These are phyloP conservation scores for Skeletonema marinoi DNA, from an alignment of 108 stramenopile genomes.

Conservation along the genomic window DNA sequence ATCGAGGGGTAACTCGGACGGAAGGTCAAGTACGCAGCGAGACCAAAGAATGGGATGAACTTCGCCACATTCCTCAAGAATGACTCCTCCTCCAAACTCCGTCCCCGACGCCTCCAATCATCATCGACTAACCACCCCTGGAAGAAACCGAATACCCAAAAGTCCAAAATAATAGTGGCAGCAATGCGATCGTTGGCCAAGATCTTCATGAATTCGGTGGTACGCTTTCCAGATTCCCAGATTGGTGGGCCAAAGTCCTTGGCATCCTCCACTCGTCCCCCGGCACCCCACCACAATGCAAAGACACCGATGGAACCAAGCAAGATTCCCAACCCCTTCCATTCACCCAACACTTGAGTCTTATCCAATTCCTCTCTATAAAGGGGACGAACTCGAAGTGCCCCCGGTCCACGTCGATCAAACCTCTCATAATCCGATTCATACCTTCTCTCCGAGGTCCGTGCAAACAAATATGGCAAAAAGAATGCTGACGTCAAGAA, in stretches of 20 bases:
- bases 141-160: slow-evolving; percentile 82
- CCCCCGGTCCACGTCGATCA: slow-evolving; percentile 6
- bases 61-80: slow-evolving; percentile 59
- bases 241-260: slow-evolving; percentile 65
- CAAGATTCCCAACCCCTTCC: slow-evolving; percentile 51
- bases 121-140: slow-evolving; percentile 92
- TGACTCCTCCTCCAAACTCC: slow-evolving; percentile 42
- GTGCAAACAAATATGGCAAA: slow-evolving; percentile 76
- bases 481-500: slow-evolving; percentile 86
- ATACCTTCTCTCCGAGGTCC: slow-evolving; percentile 56
- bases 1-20: slow-evolving; percentile 48
- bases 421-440: background rate
- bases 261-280: slow-evolving; percentile 44
- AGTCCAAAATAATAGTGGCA: slow-evolving; percentile 81
- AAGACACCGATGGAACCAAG: slow-evolving; percentile 66
- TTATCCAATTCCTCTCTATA: slow-evolving; percentile 40
- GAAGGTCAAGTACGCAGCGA: slow-evolving; percentile 75
- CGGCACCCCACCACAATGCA: slow-evolving; percentile 69
- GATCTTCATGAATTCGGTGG: slow-evolving; percentile 58
- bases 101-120: slow-evolving; percentile 75
- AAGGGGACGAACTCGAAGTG: slow-evolving; percentile 15
- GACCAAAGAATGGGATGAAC: slow-evolving; percentile 82
- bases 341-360: slow-evolving; percentile 56
- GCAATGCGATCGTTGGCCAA: slow-evolving; percentile 84
- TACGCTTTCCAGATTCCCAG: slow-evolving; percentile 58